Evolutionary conservation across 257 asterid genomes (phyloP).

Genomic region (Capsicum pubescens): DNA sequence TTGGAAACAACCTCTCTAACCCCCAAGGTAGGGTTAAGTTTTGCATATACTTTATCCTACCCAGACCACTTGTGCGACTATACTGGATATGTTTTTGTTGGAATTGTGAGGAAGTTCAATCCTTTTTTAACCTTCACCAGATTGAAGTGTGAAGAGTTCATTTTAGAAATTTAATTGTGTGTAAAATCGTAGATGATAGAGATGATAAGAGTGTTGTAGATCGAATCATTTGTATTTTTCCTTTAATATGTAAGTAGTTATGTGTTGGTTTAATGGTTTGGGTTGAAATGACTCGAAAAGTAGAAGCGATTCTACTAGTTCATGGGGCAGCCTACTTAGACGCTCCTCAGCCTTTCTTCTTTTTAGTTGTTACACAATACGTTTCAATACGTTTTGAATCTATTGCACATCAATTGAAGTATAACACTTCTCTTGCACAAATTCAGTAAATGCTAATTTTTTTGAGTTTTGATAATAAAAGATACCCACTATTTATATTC

Average conservation of each 20-base stretch:
- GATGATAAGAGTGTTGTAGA: neutral
- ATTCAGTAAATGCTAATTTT: no score
- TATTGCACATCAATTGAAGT: neutral
- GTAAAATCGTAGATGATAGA: neutral
- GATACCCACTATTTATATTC: no score
- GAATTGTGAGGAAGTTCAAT: neutral
- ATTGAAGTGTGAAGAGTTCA: neutral
- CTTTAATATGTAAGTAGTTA: neutral
- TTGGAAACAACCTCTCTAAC: no score
- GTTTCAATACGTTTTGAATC: neutral
- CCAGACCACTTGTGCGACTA: no score
- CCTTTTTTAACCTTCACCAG: neutral
- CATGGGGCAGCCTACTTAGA: neutral
- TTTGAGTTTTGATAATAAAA: no score
- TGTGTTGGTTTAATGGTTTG: neutral
- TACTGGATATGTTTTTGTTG: no score
- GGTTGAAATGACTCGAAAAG: neutral
- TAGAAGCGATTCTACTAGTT: neutral
- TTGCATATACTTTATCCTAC: no score
- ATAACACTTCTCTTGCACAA: neutral
- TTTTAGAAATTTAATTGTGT: neutral
- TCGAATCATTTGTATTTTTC: neutral
- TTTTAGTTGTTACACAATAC: neutral
- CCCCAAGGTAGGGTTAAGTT: no score
- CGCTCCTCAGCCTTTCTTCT: neutral